Percentiles rank a stretch among this genome's conserved stretches.
These are phyloP conservation scores for Purshia tridentata DNA, from an alignment of 306 rosid species.

Conservation along the genomic window DNA sequence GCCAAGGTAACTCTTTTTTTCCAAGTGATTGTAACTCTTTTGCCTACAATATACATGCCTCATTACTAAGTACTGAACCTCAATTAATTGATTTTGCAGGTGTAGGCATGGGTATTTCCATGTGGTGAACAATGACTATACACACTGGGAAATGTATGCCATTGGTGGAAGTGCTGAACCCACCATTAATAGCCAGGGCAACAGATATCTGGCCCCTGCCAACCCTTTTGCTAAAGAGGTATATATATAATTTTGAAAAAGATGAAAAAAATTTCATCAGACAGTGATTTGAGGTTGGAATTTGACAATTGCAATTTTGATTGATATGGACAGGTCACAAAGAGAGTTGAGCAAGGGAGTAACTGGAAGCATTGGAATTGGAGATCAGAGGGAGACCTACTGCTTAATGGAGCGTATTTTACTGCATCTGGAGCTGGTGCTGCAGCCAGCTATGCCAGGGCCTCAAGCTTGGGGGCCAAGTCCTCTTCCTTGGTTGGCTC, in stretches of 20 bases:
- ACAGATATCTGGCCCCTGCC: slow-evolving; percentile 86
- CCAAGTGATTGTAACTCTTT: too few relatives aligned
- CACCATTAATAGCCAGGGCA: slow-evolving; percentile 97
- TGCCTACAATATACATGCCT: background rate
- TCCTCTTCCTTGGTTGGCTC: slow-evolving; percentile 83
- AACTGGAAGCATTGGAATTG: slow-evolving; percentile 90
- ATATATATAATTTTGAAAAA: background rate
- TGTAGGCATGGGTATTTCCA: slow-evolving; percentile 98
- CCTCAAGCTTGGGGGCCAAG: slow-evolving; percentile 95
- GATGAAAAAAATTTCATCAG: background rate
- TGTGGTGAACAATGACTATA: slow-evolving; percentile 96
- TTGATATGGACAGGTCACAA: slow-evolving; percentile 66
- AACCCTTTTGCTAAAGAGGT: slow-evolving; percentile 89
- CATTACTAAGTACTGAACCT: slow-evolving; percentile 9
- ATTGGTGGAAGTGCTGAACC: slow-evolving; percentile 98
- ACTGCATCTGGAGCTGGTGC: slow-evolving; percentile 83
- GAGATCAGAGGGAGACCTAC: slow-evolving; percentile 94
- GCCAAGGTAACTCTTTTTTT: slow-evolving; percentile 74
- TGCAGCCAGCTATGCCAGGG: slow-evolving; percentile 87
- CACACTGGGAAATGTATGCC: slow-evolving; percentile 99
- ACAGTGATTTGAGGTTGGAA: background rate
- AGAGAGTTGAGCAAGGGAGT: slow-evolving; percentile 56
- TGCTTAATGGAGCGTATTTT: slow-evolving; percentile 91
- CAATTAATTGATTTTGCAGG: slow-evolving; percentile 46
- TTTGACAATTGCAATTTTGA: background rate